Conservation (phyloP, 2,329 filamentous ascomycete species). For the Colletotrichum lupini region DNA sequence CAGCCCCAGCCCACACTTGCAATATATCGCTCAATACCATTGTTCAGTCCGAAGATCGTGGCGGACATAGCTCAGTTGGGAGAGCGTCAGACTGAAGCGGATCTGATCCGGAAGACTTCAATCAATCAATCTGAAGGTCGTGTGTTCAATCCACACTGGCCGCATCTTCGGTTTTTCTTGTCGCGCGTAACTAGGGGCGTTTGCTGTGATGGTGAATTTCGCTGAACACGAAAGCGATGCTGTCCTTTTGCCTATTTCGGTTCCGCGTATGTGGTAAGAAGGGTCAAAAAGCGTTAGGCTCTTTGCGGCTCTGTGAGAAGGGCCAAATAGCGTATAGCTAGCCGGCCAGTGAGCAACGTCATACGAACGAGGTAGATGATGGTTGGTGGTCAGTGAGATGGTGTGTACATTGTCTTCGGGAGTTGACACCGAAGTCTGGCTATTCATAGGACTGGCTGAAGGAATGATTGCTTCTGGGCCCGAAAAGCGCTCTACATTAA, state of each 20-base stretch:
- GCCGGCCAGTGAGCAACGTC: too few relatives aligned
- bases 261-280: too few relatives aligned
- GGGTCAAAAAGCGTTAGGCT: too few relatives aligned
- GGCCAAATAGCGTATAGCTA: too few relatives aligned
- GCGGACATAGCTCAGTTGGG: slow-evolving; percentile 36
- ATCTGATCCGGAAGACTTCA: slow-evolving; percentile 18
- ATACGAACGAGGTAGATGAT: too few relatives aligned
- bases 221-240: background rate
- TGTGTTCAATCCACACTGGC: slow-evolving; percentile 37
- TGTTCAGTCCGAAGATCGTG: background rate
- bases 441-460: background rate
- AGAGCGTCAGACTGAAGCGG: slow-evolving; percentile 36
- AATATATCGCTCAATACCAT: background rate
- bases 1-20: background rate
- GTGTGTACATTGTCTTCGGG: too few relatives aligned
- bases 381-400: too few relatives aligned
- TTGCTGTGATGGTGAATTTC: too few relatives aligned
- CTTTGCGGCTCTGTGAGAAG: too few relatives aligned
- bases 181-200: background rate
- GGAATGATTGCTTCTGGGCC: background rate
- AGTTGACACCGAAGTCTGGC: background rate
- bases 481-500: background rate
- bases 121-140: slow-evolving; percentile 34
- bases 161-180: slow-evolving; percentile 23
- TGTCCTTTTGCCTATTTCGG: too few relatives aligned